Evolutionary conservation across 2,329 filamentous ascomycete genomes (phyloP).

Genomic region (Leptographium lundbergii): DNA sequence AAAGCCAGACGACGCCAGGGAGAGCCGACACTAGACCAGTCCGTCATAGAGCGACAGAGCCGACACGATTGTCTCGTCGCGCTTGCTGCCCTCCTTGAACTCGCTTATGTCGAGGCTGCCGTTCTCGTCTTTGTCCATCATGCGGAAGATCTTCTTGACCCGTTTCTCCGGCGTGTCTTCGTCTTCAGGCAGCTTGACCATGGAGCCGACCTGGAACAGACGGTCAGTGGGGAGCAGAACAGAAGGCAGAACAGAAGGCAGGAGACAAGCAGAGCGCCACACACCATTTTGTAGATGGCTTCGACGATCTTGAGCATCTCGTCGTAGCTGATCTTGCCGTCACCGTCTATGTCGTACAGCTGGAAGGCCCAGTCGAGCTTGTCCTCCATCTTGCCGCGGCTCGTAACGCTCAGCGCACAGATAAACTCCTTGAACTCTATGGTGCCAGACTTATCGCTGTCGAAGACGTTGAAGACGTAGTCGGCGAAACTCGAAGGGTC

Average conservation of each 20-base stretch:
- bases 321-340: conserved; percentile 97
- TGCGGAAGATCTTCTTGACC: conserved; percentile 94
- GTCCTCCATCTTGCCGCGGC: conserved; percentile 96
- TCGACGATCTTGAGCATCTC: conserved; percentile 99
- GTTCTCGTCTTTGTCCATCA: conserved; percentile 99
- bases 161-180: conserved; percentile 98
- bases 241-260: conserved; percentile 2
- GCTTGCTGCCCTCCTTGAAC: conserved; percentile 98
- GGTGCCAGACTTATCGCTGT: conserved; percentile 90
- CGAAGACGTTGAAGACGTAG: conserved; percentile 98
- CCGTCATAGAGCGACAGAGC: conserved; percentile 94
- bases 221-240: not conserved
- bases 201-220: conserved; percentile 68
- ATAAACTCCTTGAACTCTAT: conserved; percentile 99
- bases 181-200: conserved; percentile 97
- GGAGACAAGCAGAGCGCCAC: not conserved
- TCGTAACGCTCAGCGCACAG: conserved; percentile 92
- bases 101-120: conserved; percentile 93
- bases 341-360: conserved; percentile 96
- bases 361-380: conserved; percentile 99
- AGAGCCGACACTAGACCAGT: conserved; percentile 48
- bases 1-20: not conserved
- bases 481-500: conserved; percentile 96
- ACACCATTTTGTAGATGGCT: conserved; percentile 99
- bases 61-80: conserved; percentile 96